Conservation (phyloP, 768 basidiomycete species). For the Lactarius vividus region DNA sequence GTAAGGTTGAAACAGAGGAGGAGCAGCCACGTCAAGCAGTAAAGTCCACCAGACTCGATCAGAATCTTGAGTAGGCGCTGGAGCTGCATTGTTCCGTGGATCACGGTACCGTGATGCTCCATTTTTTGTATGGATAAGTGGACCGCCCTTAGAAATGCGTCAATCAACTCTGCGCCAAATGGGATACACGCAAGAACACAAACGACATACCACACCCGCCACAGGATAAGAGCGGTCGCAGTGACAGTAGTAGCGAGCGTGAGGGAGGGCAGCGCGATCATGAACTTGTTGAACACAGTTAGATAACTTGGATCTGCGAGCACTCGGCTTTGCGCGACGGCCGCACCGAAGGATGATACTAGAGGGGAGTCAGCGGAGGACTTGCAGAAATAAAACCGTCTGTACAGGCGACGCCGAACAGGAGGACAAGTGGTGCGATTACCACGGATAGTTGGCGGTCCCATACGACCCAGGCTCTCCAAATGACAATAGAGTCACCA, state of each 20-base stretch:
- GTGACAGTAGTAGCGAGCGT: conserved; percentile 22
- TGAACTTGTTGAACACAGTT: background rate
- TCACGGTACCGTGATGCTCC: background rate
- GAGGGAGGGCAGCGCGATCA: conserved; percentile 10
- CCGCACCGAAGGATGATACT: conserved; percentile 18
- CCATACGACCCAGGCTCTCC: conserved; percentile 25
- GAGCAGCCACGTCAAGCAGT: conserved; percentile 22
- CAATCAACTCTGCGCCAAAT: background rate
- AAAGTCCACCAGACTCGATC: conserved; percentile 26
- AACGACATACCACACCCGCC: conserved; percentile 9
- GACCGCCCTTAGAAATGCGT: conserved; percentile 2
- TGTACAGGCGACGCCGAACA: conserved; percentile 19
- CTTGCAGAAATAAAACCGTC: background rate
- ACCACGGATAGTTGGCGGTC: conserved; percentile 11
- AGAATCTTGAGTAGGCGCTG: conserved; percentile 16
- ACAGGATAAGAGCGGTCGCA: conserved; percentile 12
- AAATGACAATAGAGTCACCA: conserved; percentile 24
- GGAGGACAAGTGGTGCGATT: conserved; percentile 15
- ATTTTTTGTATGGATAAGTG: background rate
- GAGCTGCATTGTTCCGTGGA: conserved; percentile 1
- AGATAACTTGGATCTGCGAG: background rate
- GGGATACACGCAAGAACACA: background rate
- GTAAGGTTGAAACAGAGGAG: conserved; percentile 12
- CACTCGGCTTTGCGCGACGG: conserved; percentile 2
- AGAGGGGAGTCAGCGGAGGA: background rate